Evolutionary conservation across 441 rosid species (phyloP).

Genomic region (Metrosideros polymorpha): DNA sequence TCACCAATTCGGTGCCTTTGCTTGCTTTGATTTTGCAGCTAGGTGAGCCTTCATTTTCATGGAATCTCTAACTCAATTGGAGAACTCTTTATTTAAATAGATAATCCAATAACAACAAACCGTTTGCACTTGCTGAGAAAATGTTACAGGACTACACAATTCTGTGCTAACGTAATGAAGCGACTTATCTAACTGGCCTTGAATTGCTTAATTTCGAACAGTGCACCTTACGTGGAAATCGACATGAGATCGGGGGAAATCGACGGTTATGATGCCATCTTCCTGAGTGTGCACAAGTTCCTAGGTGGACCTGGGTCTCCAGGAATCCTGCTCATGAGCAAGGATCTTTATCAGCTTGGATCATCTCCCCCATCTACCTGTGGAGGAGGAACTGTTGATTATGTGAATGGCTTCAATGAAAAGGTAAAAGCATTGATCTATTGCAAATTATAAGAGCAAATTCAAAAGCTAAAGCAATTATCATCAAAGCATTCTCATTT

Average conservation of each 20-base stretch:
- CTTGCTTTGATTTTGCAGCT: slow-evolving; percentile 60
- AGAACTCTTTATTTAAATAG: background rate
- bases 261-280: slow-evolving; percentile 56
- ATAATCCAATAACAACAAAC: background rate
- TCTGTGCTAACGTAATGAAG: background rate
- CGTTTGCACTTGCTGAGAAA: background rate
- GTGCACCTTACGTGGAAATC: slow-evolving; percentile 49
- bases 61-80: background rate
- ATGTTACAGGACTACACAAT: background rate
- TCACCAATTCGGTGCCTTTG: slow-evolving; percentile 44
- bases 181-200: background rate
- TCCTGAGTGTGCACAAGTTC: slow-evolving; percentile 52
- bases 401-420: slow-evolving; percentile 45
- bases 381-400: slow-evolving; percentile 60
- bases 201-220: background rate
- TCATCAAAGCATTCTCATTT: background rate
- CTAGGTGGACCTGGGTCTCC: slow-evolving; percentile 62
- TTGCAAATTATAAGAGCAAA: background rate
- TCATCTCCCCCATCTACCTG: slow-evolving; percentile 48
- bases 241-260: slow-evolving; percentile 42
- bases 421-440: slow-evolving; percentile 17
- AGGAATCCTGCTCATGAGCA: slow-evolving; percentile 43
- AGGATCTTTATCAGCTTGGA: slow-evolving; percentile 27
- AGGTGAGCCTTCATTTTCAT: slow-evolving; percentile 17
- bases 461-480: background rate